Evolutionary conservation across 1,284 basidiomycete species (phyloP), one percentile per base, ranked within the genome.

Genomic region (Apiotrichum akiyoshidainum): DNA sequence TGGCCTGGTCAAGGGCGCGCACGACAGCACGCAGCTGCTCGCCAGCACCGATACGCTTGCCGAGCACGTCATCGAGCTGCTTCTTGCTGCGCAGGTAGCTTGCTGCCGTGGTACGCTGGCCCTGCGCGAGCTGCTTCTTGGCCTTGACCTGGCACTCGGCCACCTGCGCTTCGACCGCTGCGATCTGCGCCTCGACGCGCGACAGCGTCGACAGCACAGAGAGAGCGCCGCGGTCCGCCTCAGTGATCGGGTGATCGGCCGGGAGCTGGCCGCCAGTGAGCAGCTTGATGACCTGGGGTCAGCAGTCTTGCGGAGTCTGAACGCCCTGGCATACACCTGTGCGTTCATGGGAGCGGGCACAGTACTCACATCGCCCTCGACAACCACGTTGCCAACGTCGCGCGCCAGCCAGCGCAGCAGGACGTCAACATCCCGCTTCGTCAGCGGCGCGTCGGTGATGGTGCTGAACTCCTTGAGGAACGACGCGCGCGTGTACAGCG

Each of bases 1-100:
- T 89, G 21, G 94, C 90, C 17, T 87, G 84, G 77, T 98, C 92
- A 4, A 98, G 89, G 51, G 86, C 85, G 53, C 90, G 79, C 19
- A 96, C 77, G 0, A 93, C 90, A 2, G 82, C 78, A 59, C 88
- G 85, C 13, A 98, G 79, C 44, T 86, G 90, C 54, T 87, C 84
- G 1, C 90, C 79, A 0, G 90, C 86, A 1, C 80, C 83, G 0
- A 92, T 76, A 21, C 92, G 87, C 71, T 91, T 89, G 31, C 78
- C 78, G 31, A 94, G 79, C 1, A 94, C 76, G 3, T 89, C 88
- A 67, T 94, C 87, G 5, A 94, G 80, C 53, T 85, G 84, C 71
- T 92, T 95, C 66, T 86, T 86, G 16, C 87, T 86, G 37, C 88
- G 84, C 12, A 98, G 80, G 66, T 90, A 86, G 8, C 84, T 85